Base-by-base conservation (phyloP, 2,329 filamentous ascomycete genomes). In the Hawksworthiomyces lignivorus region DNA sequence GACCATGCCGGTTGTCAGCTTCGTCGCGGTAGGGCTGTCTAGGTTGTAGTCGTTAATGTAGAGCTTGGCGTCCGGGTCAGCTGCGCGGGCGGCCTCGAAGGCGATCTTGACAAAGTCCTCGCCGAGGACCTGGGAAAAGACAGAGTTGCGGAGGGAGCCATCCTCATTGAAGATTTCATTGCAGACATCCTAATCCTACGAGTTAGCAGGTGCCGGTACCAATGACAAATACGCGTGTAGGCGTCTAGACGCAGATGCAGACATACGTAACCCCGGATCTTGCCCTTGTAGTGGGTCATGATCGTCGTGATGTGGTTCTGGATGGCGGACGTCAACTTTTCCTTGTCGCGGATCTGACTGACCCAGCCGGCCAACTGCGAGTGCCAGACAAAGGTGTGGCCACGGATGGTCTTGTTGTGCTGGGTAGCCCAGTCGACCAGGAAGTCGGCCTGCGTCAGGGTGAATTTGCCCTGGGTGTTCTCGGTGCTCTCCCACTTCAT, bases 31-130 rank as follows among this genome's bases (percentile, higher is more conserved):
- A 15, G 79, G 69, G 32, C 60, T 66, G 62, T 84, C 81, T 39
- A 84, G 71, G 64, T 83, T 84, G 62, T 72, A 77, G 58, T 87
- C 82, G 61, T 87, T 88, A 63, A 87, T 84, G 66, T 84, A 88
- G 29, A 87, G 68, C 62, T 81, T 82, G 3, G 78, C 80, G 43
- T 61, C 53, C 3, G 82, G 80, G 57, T 87, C 83, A 12, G 79
- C 81, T 8, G 68, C 68, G 39, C 75, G 72, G 17, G 84, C 83
- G 10, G 82, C 75, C 39, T 74, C 68, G 63, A 87, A 87, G 27
- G 82, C 82, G 52, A 84, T 81, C 18, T 68, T 65, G 40, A 87
- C 75, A 54, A 82, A 86, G 57, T 74, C 72, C 62, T 85, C 80
- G 33, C 82, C 82, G 5, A 87, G 70, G 3, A 86, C 75, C 20